phyloP scores from a whole-genome alignment of 805 yeast species.

The Wickerhamomyces rabaulensis region DNA sequence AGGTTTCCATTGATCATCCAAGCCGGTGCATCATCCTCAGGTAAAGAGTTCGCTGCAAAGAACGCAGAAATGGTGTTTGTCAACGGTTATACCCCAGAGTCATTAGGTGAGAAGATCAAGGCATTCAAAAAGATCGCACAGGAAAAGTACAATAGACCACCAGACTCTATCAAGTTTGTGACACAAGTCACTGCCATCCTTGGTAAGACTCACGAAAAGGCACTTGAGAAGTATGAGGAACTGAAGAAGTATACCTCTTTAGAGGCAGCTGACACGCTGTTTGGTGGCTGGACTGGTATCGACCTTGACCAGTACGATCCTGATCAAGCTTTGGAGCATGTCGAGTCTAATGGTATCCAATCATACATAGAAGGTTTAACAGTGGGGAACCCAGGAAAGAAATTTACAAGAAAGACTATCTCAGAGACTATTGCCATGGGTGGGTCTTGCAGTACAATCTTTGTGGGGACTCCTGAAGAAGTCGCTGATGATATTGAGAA shows the following conservation, averaged over 20 bases:
- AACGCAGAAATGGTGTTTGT: conserved; percentile 35
- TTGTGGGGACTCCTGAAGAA: conserved; percentile 29
- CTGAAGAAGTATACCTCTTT: conserved; percentile 25
- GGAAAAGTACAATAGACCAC: conserved; percentile 27
- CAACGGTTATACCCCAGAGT: conserved; percentile 27
- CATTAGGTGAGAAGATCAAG: conserved; percentile 4
- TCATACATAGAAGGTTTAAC: neutral
- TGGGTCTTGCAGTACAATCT: neutral
- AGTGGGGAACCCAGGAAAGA: neutral
- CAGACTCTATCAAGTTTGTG: conserved; percentile 29
- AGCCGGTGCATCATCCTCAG: conserved; percentile 36
- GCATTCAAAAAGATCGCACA: conserved; percentile 25
- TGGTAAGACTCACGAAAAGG: conserved; percentile 34
- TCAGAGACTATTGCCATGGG: neutral
- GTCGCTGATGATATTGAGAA: conserved; percentile 15
- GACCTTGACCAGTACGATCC: conserved; percentile 29
- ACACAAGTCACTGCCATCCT: conserved; percentile 27
- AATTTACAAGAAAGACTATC: neutral
- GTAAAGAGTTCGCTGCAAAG: conserved; percentile 35
- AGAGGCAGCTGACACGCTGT: conserved; percentile 34
- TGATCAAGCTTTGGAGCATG: conserved; percentile 17
- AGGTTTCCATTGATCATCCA: conserved; percentile 37
- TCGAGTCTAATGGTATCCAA: neutral
- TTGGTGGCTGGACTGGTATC: conserved; percentile 37
- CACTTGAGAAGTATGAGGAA: conserved; percentile 27